Evolutionary conservation across 306 rosid species (phyloP), one percentile per base, ranked within the genome.

Genomic region (Glycine tomentella): DNA sequence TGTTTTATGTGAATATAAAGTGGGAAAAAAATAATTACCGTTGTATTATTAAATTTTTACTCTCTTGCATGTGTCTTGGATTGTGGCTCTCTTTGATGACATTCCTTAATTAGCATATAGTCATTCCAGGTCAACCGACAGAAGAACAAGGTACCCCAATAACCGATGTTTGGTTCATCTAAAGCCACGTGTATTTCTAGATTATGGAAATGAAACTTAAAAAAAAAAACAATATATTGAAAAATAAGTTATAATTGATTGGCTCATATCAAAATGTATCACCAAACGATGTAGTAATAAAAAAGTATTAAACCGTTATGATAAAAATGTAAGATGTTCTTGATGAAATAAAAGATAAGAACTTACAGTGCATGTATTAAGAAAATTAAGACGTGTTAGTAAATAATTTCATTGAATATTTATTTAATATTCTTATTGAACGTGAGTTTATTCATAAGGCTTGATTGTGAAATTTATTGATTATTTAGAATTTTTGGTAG

Each of bases 121-220:
- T 42, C 8, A 42, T 42, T 20, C 53, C 9, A 33, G 53, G 67
- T 55, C 67, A 8, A 69, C 76, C 82, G 70, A 79, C 76, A 78
- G 25, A 12, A 16, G 33, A 16, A 57, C 63, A 17, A 0, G 58
- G 13, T 55, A 20, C 69, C 75, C 73, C 73, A 9, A 55, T 69
- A 8, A 31, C 14, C 9, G 13, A 25, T 46, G 58, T 36, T 38
- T n/a, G 69, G 57, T 45, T 40, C 50, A n/a, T 49, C 57, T 13
- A 12, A 17, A 68, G 82, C 76, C 68, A 68, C 69, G 48, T 44
- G 48, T 44, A 67, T 65, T 51, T 50, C 20, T n/a, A 48, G 58
- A 31, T 16, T 61, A 14, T 61, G 14, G 13, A 45, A 14, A 8
- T 14, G 67, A 31, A 13, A 4, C 2, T 8, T 8, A 1, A 46